These are phyloP conservation scores for Yamadazyma mexicana DNA, from an alignment of 1,139 yeast genomes.

Conservation along the genomic window DNA sequence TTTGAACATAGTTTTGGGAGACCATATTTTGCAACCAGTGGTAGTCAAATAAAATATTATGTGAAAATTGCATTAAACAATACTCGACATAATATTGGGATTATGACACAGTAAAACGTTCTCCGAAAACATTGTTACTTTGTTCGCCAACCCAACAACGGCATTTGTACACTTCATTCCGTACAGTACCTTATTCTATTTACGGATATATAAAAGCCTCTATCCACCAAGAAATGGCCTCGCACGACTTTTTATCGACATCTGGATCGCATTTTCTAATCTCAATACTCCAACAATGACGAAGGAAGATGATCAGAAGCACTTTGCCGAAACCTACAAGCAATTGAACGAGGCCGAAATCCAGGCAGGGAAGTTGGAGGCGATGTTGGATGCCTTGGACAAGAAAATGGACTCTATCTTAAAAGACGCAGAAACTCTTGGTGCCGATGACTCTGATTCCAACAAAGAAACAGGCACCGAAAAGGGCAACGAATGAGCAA, in stretches of 20 bases:
- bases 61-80: no score
- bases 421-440: constrained; percentile 33
- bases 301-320: constrained; percentile 14
- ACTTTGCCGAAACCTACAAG: constrained; percentile 38
- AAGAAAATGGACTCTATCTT: constrained; percentile 46
- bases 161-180: no score
- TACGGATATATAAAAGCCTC: no score
- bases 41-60: no score
- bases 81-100: no score
- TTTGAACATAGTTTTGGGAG: no score
- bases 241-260: no score
- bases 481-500: background rate
- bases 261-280: background rate
- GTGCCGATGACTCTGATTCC: background rate
- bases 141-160: no score
- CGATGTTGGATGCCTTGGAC: constrained; percentile 45
- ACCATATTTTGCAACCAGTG: no score
- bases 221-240: background rate
- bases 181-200: no score
- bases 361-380: constrained; percentile 43
- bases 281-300: constrained; percentile 19
- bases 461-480: background rate
- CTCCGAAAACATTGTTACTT: no score
- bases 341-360: constrained; percentile 43
- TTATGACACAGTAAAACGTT: no score